Conservation (phyloP, 78 protist genomes). For the Dictyostelium intermedium region DNA sequence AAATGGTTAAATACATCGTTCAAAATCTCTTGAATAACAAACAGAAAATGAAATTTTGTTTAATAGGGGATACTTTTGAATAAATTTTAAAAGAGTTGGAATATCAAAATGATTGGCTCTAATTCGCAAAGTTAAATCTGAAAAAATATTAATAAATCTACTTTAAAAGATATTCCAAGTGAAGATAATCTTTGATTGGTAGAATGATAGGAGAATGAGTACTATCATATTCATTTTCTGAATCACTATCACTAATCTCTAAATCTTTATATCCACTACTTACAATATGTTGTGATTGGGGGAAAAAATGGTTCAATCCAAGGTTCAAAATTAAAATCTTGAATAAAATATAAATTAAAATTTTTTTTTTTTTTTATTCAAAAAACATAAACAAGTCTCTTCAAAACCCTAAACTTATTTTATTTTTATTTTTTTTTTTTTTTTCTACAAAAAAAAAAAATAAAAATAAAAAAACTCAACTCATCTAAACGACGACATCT, state of each 20-base stretch:
- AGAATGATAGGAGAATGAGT: background rate
- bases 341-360: background rate
- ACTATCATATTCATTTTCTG: background rate
- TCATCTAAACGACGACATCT: no score
- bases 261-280: background rate
- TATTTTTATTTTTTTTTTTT: no score
- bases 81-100: background rate
- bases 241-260: background rate
- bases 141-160: no score
- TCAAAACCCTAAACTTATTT: no score
- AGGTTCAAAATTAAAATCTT: background rate
- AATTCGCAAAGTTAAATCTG: background rate
- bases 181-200: no score
- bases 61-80: background rate
- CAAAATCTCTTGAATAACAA: no score
- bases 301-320: background rate
- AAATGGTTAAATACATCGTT: no score
- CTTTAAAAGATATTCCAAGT: background rate
- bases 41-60: background rate
- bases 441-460: no score
- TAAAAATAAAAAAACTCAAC: no score
- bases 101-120: background rate
- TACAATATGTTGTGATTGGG: background rate
- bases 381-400: no score
- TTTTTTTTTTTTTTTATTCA: no score